Percentiles rank a stretch among this genome's conserved stretches.
phyloP scores from a whole-genome alignment of 495 filamentous ascomycete genomes.

The Aspergillus nanangensis region DNA sequence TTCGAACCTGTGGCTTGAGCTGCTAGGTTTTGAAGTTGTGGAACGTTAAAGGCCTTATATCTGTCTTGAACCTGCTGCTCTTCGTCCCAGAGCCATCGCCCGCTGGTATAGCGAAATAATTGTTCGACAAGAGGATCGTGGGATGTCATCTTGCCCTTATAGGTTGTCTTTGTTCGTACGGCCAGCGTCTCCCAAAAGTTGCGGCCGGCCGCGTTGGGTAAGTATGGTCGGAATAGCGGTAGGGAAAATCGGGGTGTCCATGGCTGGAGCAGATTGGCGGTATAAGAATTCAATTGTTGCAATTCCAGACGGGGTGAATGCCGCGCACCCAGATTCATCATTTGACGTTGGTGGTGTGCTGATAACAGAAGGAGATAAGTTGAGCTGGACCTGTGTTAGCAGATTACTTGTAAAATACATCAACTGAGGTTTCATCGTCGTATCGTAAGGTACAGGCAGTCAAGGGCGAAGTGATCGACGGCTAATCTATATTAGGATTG shows the following conservation, averaged over 20 bases:
- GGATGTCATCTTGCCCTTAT: not conserved
- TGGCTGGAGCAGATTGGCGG: not conserved
- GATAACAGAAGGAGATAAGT: not conserved
- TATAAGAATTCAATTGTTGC: not conserved
- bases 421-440: too few species aligned
- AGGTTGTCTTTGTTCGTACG: not conserved
- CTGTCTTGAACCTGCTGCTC: conserved; percentile 23
- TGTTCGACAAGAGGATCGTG: not conserved
- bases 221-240: not conserved
- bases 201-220: not conserved
- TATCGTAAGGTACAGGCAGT: too few species aligned
- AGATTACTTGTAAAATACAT: not conserved
- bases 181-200: not conserved
- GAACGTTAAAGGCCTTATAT: conserved; percentile 25
- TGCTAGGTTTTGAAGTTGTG: conserved; percentile 19
- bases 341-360: not conserved
- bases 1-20: conserved; percentile 7
- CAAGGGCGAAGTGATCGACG: too few species aligned
- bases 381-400: not conserved
- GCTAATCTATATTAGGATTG: too few species aligned
- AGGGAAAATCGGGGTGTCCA: not conserved
- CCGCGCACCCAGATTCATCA: not conserved
- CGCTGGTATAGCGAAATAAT: conserved; percentile 30
- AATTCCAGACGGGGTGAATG: not conserved
- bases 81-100: conserved; percentile 32